Conservation (phyloP, 1,284 basidiomycete genomes). For the Cutaneotrichosporon spelunceum region DNA sequence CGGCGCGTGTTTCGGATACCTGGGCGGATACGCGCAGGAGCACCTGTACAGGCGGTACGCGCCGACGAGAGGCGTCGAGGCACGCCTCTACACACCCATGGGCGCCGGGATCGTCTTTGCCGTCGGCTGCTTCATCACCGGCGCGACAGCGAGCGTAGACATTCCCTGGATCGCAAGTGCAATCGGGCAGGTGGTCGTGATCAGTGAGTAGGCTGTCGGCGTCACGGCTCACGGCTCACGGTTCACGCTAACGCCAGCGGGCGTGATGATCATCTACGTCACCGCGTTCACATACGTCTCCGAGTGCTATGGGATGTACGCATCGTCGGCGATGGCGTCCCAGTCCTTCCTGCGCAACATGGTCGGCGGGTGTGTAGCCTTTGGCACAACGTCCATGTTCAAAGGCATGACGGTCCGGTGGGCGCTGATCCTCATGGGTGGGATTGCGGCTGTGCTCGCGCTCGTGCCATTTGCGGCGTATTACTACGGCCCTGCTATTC, state of each 20-base stretch:
- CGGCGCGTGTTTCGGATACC: slow-evolving; percentile 61
- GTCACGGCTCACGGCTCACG: not conserved
- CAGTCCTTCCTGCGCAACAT: slow-evolving; percentile 23
- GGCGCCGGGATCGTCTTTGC: slow-evolving; percentile 63
- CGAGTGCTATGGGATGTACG: slow-evolving; percentile 26
- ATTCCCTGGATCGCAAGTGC: slow-evolving; percentile 42
- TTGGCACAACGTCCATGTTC: slow-evolving; percentile 29
- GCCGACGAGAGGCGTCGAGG: slow-evolving; percentile 64
- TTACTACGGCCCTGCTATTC: slow-evolving; percentile 41
- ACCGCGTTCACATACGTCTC: slow-evolving; percentile 17
- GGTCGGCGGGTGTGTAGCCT: slow-evolving; percentile 16
- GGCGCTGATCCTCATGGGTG: slow-evolving; percentile 22
- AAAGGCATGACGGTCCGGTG: slow-evolving; percentile 20
- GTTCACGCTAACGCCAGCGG: slow-evolving; percentile 6
- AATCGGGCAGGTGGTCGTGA: slow-evolving; percentile 60
- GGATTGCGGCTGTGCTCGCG: slow-evolving; percentile 26
- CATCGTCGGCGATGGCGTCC: slow-evolving; percentile 18
- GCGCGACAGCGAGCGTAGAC: slow-evolving; percentile 39
- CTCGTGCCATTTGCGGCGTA: slow-evolving; percentile 45
- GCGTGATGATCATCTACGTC: slow-evolving; percentile 24
- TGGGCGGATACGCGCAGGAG: slow-evolving; percentile 65
- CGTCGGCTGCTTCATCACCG: slow-evolving; percentile 59
- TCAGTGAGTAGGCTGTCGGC: slow-evolving; percentile 19
- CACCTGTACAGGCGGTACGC: slow-evolving; percentile 55
- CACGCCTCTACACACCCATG: slow-evolving; percentile 66